Evolutionary conservation across 2,329 filamentous ascomycete genomes (phyloP).

Genomic region (Paecilomyces formosus): DNA sequence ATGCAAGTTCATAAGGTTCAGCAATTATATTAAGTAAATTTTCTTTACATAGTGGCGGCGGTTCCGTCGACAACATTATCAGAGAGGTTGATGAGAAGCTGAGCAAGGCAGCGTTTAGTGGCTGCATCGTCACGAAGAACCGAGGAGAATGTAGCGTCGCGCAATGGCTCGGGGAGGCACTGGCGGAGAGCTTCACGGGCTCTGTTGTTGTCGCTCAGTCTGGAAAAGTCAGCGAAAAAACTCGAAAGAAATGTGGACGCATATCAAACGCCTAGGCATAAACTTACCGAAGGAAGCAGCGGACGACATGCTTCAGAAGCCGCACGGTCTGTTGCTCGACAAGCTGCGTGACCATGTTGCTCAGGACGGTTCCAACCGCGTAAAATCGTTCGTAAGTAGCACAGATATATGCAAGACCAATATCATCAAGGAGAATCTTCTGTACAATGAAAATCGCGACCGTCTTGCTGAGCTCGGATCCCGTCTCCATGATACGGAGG

Average conservation of each 20-base stretch:
- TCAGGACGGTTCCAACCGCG: constrained; percentile 91
- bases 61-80: constrained; percentile 65
- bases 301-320: constrained; percentile 91
- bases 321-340: constrained; percentile 96
- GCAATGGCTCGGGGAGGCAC: constrained; percentile 95
- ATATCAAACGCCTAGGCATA: background rate
- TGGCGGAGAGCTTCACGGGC: constrained; percentile 91
- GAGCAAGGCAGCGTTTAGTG: constrained; percentile 94
- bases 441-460: constrained; percentile 99
- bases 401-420: constrained; percentile 95
- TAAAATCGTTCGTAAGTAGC: constrained; percentile 98
- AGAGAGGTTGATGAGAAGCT: constrained; percentile 90
- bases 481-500: constrained; percentile 97
- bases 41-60: constrained; percentile 30
- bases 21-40: constrained; percentile 20
- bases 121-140: constrained; percentile 95
- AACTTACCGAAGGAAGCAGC: constrained; percentile 85
- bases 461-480: constrained; percentile 95
- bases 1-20: constrained; percentile 34
- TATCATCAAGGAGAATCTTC: constrained; percentile 95
- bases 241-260: background rate
- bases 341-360: constrained; percentile 97
- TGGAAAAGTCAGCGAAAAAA: constrained; percentile 28
- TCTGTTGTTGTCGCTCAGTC: constrained; percentile 89
- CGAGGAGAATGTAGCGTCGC: constrained; percentile 93